Percentiles rank a stretch among this genome's conserved stretches.
Evolutionary conservation across 2,329 filamentous ascomycete genomes (phyloP).

Genomic region (Verticillium nonalfalfae): DNA sequence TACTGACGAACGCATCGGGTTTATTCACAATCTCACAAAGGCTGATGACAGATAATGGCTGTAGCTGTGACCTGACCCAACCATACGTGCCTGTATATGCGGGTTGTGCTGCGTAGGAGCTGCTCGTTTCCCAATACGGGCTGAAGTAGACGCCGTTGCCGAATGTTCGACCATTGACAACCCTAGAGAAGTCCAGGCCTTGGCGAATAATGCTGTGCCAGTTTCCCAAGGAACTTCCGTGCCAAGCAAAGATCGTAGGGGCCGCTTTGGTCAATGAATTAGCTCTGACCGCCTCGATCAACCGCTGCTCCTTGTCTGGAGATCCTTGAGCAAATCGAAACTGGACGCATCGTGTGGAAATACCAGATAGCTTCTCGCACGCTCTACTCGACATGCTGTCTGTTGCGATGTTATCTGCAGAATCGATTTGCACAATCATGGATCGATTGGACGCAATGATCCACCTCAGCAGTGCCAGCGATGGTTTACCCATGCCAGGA

Average conservation of each 20-base stretch:
- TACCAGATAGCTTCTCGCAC: slow-evolving; percentile 53
- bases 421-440: slow-evolving; percentile 71
- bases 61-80: slow-evolving; percentile 65
- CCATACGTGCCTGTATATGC: not conserved
- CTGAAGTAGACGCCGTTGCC: slow-evolving; percentile 84
- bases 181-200: slow-evolving; percentile 66
- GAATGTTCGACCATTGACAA: slow-evolving; percentile 59
- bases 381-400: slow-evolving; percentile 7
- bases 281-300: slow-evolving; percentile 54
- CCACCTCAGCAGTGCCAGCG: slow-evolving; percentile 70
- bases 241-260: slow-evolving; percentile 80
- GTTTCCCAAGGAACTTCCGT: slow-evolving; percentile 69
- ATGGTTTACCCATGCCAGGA: slow-evolving; percentile 56
- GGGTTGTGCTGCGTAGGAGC: slow-evolving; percentile 31
- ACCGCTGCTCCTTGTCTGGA: slow-evolving; percentile 77
- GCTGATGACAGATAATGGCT: slow-evolving; percentile 55
- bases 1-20: slow-evolving; percentile 52
- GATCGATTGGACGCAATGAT: slow-evolving; percentile 86
- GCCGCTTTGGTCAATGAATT: slow-evolving; percentile 25
- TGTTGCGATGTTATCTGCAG: not conserved
- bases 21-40: slow-evolving; percentile 83
- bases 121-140: slow-evolving; percentile 47
- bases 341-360: slow-evolving; percentile 61
- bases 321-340: slow-evolving; percentile 86
- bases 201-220: slow-evolving; percentile 89